These are phyloP conservation scores for sorghum (Sorghum bicolor) DNA, from an alignment of 176 grass and related monocot genomes.

Conservation along the genomic window DNA sequence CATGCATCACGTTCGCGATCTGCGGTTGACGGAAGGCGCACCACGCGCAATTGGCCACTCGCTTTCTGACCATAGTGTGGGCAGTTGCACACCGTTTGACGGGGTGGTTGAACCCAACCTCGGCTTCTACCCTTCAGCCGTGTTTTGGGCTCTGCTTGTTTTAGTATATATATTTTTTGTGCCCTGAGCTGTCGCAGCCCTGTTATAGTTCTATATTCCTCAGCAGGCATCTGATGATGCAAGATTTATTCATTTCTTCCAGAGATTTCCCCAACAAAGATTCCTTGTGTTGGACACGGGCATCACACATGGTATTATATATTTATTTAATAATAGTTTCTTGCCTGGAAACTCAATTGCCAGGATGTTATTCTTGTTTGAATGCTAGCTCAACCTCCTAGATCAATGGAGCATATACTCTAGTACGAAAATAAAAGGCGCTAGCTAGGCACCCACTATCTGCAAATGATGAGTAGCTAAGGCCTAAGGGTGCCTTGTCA, in stretches of 20 bases:
- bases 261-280: not conserved
- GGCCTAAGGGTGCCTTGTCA: no score
- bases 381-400: not conserved
- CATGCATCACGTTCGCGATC: constrained; percentile 20
- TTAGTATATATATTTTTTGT: not conserved
- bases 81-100: not conserved
- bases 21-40: not conserved
- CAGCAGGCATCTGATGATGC: not conserved
- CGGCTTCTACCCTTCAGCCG: not conserved
- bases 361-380: not conserved
- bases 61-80: constrained; percentile 2
- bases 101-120: constrained; percentile 17
- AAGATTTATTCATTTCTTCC: not conserved
- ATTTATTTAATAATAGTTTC: not conserved
- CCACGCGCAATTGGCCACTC: not conserved
- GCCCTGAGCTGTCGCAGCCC: not conserved
- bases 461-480: no score
- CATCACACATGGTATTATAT: not conserved
- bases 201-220: not conserved
- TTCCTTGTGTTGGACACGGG: not conserved
- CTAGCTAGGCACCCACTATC: no score
- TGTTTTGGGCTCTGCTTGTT: not conserved
- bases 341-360: not conserved
- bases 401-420: no score
- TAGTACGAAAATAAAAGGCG: no score